Conservation (phyloP, 257 asterid genomes). For the Fraxinus anomala region DNA sequence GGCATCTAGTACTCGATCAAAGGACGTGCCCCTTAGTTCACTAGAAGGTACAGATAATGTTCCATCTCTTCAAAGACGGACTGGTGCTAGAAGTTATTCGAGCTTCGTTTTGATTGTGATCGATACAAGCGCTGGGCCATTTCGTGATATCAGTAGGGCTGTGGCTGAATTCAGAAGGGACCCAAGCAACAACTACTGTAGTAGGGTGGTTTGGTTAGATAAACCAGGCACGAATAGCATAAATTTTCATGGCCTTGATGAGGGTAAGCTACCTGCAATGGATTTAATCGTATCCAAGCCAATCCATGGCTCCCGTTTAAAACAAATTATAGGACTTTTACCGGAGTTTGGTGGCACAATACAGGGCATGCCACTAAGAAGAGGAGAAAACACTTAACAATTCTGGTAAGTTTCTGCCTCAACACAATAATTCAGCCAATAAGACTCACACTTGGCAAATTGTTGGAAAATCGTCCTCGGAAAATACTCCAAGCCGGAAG, state of each 20-base stretch:
- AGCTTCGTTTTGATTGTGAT: constrained; percentile 51
- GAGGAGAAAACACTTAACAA: constrained; percentile 14
- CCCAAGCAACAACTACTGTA: constrained; percentile 23
- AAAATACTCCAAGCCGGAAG: neutral
- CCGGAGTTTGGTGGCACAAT: constrained; percentile 56
- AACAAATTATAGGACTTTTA: constrained; percentile 44
- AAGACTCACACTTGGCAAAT: constrained; percentile 8
- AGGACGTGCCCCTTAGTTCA: constrained; percentile 52
- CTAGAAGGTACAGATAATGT: constrained; percentile 42
- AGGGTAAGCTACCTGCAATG: constrained; percentile 44
- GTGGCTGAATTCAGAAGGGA: constrained; percentile 68
- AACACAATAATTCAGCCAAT: constrained; percentile 7
- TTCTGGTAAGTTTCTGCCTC: neutral
- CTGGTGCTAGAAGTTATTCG: neutral
- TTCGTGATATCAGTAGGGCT: constrained; percentile 41
- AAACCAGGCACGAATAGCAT: constrained; percentile 25
- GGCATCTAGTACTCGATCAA: constrained; percentile 41
- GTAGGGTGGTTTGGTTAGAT: constrained; percentile 68
- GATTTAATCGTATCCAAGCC: constrained; percentile 66
- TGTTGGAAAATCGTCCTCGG: neutral
- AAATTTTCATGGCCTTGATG: constrained; percentile 40
- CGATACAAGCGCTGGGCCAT: constrained; percentile 48
- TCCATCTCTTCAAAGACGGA: constrained; percentile 20
- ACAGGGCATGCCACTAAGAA: neutral
- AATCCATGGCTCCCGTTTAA: constrained; percentile 73